Base-by-base conservation (phyloP, 2,329 filamentous ascomycete genomes). In the Thielaviopsis populi region DNA sequence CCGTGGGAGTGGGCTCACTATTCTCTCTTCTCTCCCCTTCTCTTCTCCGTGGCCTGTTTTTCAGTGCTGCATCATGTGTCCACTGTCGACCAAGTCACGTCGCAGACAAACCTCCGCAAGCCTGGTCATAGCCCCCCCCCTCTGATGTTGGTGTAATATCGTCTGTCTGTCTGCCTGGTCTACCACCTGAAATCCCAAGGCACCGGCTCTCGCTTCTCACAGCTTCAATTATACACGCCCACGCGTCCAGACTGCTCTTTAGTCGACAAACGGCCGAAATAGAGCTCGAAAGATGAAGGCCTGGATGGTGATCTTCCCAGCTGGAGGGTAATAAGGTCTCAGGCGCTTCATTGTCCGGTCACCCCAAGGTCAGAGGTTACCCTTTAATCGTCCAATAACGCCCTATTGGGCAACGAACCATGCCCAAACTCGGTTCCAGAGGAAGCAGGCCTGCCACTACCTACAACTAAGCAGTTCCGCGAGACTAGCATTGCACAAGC, bases 131-230 rank as follows among this genome's bases (percentile, higher is more conserved):
- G 15, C 42, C 46, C 7, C 17, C 50, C 19, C 13, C 15, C 6
- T 19, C 15, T 46, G 15, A 15, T 17, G 15, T 15, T n/a, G 15
- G 6, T 46, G 42, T 46, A 46, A 46, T 46, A 46, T 46, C 42
- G 8, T n/a, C 42, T 17, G 42, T 15, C 42, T 37, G 30, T 33
- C 41, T 43, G 41, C 33, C 33, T 37, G 33, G 33, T 33, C 50
- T 33, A 8, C 50, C 50, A 56, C 50, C 50, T 56, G 50, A 56
- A 33, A 56, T 30, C 50, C 50, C 50, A 37, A 56, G 50, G 50
- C 27, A 56, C 15, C 50, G 50, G 50, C 50, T 56, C 50, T 56
- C 50, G 50, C 50, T 33, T 56, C 8, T 1, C 27, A 17, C 15
- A 56, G 13, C 50, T 56, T 19, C 5, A 33, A 33, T 56, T 56